Evolutionary conservation across 1,139 yeast genomes (phyloP).

Genomic region (Yamadazyma diospyri): DNA sequence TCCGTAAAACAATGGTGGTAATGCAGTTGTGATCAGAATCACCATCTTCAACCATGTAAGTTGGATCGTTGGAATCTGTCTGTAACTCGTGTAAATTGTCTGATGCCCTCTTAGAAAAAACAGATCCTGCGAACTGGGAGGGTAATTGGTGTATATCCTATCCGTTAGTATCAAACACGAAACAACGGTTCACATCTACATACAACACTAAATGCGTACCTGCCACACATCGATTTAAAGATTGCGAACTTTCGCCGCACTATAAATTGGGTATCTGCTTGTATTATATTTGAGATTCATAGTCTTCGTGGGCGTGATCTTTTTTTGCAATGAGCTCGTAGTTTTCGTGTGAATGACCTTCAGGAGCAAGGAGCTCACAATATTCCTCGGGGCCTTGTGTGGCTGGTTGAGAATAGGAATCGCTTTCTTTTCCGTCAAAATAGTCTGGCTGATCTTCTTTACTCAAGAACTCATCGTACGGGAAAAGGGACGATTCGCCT

Average conservation of each 20-base stretch:
- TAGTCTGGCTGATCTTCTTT: slow-evolving; percentile 38
- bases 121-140: slow-evolving; percentile 6
- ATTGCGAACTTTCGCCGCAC: slow-evolving; percentile 1
- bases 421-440: slow-evolving; percentile 34
- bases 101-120: neutral
- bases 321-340: too few species aligned
- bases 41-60: neutral
- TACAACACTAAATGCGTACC: slow-evolving; percentile 43
- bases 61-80: neutral
- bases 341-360: too few species aligned
- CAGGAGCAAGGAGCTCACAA: slow-evolving; percentile 4
- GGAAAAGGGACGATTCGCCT: slow-evolving; percentile 13
- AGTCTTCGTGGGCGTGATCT: slow-evolving; percentile 5
- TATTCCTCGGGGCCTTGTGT: slow-evolving; percentile 2
- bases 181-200: slow-evolving; percentile 14
- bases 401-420: slow-evolving; percentile 30
- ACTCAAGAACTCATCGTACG: slow-evolving; percentile 36
- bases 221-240: slow-evolving; percentile 35
- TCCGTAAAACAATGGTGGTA: slow-evolving; percentile 10
- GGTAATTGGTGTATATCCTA: slow-evolving; percentile 7
- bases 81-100: neutral
- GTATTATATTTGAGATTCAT: slow-evolving; percentile 4
- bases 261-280: neutral
- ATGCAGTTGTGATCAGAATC: too few species aligned
- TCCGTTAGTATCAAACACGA: slow-evolving; percentile 5